A percentile compares a stretch with the other conserved stretches of the same genome.
Evolutionary conservation across 768 basidiomycete species (phyloP).

Genomic region (Suillus hirtellus): DNA sequence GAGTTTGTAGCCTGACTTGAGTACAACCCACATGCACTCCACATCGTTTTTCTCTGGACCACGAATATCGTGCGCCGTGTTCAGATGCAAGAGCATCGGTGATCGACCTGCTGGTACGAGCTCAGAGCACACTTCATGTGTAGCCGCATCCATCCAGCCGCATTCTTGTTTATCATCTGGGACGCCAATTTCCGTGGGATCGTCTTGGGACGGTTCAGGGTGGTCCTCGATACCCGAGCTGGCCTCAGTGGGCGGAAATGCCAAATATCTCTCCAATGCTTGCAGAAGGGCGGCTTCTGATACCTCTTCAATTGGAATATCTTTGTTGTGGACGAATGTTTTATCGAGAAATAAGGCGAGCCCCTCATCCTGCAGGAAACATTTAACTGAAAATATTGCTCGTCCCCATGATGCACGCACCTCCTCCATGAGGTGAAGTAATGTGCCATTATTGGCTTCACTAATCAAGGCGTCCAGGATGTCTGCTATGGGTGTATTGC

Average conservation of each 20-base stretch:
- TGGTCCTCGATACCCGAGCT: slow-evolving; percentile 7
- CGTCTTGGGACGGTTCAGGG: slow-evolving; percentile 14
- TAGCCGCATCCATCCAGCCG: slow-evolving; percentile 15
- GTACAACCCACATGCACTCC: slow-evolving; percentile 14
- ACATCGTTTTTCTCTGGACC: slow-evolving; percentile 3
- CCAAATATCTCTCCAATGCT: slow-evolving; percentile 5
- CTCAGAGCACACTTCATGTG: slow-evolving; percentile 6
- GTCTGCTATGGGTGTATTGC: not conserved
- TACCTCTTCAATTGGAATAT: not conserved
- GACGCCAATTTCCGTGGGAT: slow-evolving; percentile 5
- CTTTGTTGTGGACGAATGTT: not conserved
- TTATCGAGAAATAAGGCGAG: not conserved
- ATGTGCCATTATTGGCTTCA: not conserved
- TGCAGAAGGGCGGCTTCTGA: not conserved
- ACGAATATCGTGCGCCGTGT: slow-evolving; percentile 13
- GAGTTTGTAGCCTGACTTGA: slow-evolving; percentile 6
- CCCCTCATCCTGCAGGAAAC: not conserved
- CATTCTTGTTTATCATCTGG: not conserved
- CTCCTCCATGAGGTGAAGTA: not conserved
- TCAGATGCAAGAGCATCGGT: slow-evolving; percentile 22
- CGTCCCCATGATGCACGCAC: not conserved
- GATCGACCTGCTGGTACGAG: not conserved
- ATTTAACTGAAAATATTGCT: no score
- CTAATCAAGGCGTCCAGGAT: no score
- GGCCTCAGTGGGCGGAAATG: not conserved